Conservation (phyloP, 208 protist species). For the Trypanosoma rangeli region DNA sequence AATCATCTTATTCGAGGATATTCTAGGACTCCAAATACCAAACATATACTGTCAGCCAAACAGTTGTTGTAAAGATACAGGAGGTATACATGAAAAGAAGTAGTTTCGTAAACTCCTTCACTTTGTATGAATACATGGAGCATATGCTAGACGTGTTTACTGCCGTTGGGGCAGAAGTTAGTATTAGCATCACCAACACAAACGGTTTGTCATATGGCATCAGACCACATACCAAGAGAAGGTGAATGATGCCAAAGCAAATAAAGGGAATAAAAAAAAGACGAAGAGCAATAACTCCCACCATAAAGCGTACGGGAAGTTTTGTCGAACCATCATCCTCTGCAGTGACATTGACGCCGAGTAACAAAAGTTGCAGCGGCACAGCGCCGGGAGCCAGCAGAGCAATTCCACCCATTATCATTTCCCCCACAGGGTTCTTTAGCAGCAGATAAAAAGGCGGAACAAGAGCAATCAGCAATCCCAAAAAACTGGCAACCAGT, state of each 20-base stretch:
- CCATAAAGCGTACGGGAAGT: constrained; percentile 29
- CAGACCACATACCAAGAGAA: constrained; percentile 35
- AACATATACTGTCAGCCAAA: constrained; percentile 49
- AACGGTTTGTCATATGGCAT: constrained; percentile 56
- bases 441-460: constrained; percentile 39
- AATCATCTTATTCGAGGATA: too few relatives aligned
- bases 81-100: constrained; percentile 68
- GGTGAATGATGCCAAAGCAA: constrained; percentile 57
- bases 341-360: constrained; percentile 39
- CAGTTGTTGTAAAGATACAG: constrained; percentile 47
- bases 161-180: constrained; percentile 56
- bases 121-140: constrained; percentile 59
- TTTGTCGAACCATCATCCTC: constrained; percentile 11
- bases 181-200: constrained; percentile 59
- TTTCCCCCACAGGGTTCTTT: constrained; percentile 23
- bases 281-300: constrained; percentile 43
- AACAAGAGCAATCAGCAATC: constrained; percentile 37
- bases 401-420: constrained; percentile 34
- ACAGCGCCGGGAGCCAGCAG: constrained; percentile 38
- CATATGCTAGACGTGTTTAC: constrained; percentile 72
- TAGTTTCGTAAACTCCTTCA: constrained; percentile 51
- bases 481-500: constrained; percentile 31
- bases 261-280: constrained; percentile 57
- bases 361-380: constrained; percentile 40
- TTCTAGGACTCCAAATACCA: constrained; percentile 16